phyloP scores from a whole-genome alignment of 257 asterid genomes.

The Agastache rugosa region DNA sequence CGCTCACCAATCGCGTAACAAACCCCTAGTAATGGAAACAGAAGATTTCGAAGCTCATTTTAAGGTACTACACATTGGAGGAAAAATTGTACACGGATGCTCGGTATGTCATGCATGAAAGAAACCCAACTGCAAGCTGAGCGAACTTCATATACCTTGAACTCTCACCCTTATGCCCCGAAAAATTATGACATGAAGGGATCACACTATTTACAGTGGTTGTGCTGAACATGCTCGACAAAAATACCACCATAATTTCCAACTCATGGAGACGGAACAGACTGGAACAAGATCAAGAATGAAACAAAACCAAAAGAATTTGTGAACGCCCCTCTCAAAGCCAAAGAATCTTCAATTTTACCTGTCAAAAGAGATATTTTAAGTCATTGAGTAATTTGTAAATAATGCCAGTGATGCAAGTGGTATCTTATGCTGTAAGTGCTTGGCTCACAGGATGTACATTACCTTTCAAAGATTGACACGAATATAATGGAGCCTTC shows the following conservation, averaged over 20 bases:
- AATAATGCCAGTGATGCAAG: neutral
- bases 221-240: conserved; percentile 31
- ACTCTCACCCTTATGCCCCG: conserved; percentile 62
- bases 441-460: neutral
- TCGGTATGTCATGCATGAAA: conserved; percentile 4
- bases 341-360: conserved; percentile 33
- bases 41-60: conserved; percentile 3
- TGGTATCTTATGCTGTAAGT: neutral
- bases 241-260: conserved; percentile 32
- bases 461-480: conserved; percentile 34
- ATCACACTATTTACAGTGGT: conserved; percentile 60
- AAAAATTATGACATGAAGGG: conserved; percentile 70
- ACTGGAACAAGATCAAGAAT: conserved; percentile 26
- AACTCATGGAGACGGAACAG: conserved; percentile 27
- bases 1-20: neutral
- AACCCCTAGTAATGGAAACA: conserved; percentile 12
- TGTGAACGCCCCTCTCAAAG: conserved; percentile 32
- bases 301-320: conserved; percentile 40
- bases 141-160: conserved; percentile 36
- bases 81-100: conserved; percentile 26
- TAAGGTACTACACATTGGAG: neutral
- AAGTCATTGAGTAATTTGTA: neutral
- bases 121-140: conserved; percentile 19
- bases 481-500: conserved; percentile 39
- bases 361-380: conserved; percentile 42